Base-by-base conservation (phyloP, 192 early-diverging fungal species). In the Podila horticola region DNA sequence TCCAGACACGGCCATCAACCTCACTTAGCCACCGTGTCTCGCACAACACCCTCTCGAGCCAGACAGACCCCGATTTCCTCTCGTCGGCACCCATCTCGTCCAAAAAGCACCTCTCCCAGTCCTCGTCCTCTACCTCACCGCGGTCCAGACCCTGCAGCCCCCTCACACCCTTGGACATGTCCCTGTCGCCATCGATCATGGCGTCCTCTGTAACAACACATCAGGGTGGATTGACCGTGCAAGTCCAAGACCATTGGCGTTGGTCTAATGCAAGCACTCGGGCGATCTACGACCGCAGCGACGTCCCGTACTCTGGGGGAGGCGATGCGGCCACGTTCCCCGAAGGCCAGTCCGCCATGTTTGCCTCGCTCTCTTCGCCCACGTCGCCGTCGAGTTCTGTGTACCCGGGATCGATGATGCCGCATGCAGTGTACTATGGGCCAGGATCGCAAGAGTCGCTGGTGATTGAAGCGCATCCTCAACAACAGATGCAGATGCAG, bases 61-160 rank as follows among this genome's bases (percentile, higher is more conserved):
- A 55, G 17, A 55, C 24, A 24, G 52, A 55, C 52, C 24, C 8
- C 52, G 52, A 55, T 55, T 26, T 24, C 24, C 24, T 55, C 20
- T 55, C 20, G 12, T 55, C 52, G 9, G n/a, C 52, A 26, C 52
- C 52, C 9, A 22, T 55, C 22, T 26, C 52, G 20, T 55, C 52
- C 52, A 55, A 55, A 12, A 55, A 55, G 24, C 20, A 55, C 8
- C 9, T 55, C 8, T 55, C 52, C 24, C 8, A 19, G 8, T 55
- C 52, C 20, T 55, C 52, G 52, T n/a, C 52, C 9, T 55, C 52
- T 22, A 55, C 22, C 20, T 55, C 52, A 4, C 24, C 52, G 12
- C 52, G n/a, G n/a, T 55, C 52, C 52, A 55, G 52, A 17, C 52
- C 52, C 20, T 55, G 24, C 52, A 55, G 52, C 52, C 52, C 52